A percentile compares a stretch with the other conserved stretches of the same genome.
These are phyloP conservation scores for Pseudogymnoascus pannorum DNA, from an alignment of 2,329 filamentous ascomycete genomes.

Conservation along the genomic window DNA sequence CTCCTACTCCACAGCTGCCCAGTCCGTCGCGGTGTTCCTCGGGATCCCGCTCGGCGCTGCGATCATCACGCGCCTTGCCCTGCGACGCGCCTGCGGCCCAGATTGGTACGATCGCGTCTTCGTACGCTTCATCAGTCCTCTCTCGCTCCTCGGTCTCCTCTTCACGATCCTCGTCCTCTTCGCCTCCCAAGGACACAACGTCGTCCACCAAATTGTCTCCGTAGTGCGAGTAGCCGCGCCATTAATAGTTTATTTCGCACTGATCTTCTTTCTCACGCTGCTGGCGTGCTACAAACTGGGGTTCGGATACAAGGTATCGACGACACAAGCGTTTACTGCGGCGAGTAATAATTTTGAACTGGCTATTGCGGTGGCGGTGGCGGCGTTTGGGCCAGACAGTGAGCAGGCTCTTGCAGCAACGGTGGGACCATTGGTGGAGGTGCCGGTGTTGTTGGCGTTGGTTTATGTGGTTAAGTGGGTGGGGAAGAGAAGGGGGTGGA, in stretches of 20 bases:
- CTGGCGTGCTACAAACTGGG: constrained; percentile 55
- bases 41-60: constrained; percentile 78
- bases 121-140: constrained; percentile 61
- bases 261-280: constrained; percentile 67
- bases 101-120: constrained; percentile 63
- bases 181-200: constrained; percentile 68
- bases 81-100: constrained; percentile 48
- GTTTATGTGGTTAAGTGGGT: constrained; percentile 66
- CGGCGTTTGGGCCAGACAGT: constrained; percentile 69
- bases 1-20: constrained; percentile 64
- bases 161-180: constrained; percentile 86
- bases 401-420: constrained; percentile 76
- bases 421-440: constrained; percentile 79
- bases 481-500: constrained; percentile 37
- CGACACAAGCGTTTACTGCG: constrained; percentile 80
- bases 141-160: constrained; percentile 73
- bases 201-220: constrained; percentile 75
- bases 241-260: constrained; percentile 70
- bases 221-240: constrained; percentile 77
- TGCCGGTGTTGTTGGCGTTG: constrained; percentile 69
- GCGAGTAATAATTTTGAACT: constrained; percentile 92
- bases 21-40: constrained; percentile 75
- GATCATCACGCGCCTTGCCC: constrained; percentile 60
- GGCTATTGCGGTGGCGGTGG: constrained; percentile 79
- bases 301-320: constrained; percentile 62